These are phyloP conservation scores for Arthrocladium fulminans DNA, from an alignment of 2,329 filamentous ascomycete species.

Conservation along the genomic window DNA sequence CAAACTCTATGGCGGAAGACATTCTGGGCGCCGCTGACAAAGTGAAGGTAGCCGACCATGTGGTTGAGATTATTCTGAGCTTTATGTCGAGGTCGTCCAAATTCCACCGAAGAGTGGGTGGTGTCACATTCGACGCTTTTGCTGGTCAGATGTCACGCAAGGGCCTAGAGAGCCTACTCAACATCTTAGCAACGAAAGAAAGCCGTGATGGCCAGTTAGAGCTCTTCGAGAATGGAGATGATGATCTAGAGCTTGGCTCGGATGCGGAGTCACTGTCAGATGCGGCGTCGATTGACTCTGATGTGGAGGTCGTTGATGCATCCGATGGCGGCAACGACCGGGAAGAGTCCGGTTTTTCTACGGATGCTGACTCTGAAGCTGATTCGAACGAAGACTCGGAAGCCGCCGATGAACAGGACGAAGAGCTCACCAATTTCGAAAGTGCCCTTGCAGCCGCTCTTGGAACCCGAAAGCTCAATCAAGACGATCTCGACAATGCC, in stretches of 20 bases:
- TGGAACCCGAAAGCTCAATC: slow-evolving; percentile 54
- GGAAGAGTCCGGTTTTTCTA: slow-evolving; percentile 33
- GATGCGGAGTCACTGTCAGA: slow-evolving; percentile 39
- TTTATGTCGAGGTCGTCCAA: slow-evolving; percentile 79
- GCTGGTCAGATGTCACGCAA: slow-evolving; percentile 63
- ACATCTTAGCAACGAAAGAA: slow-evolving; percentile 67
- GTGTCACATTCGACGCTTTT: slow-evolving; percentile 81
- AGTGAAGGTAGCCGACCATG: slow-evolving; percentile 18
- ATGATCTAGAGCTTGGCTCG: slow-evolving; percentile 45
- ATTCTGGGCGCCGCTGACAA: slow-evolving; percentile 25
- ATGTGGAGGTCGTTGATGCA: slow-evolving; percentile 30
- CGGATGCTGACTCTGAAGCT: slow-evolving; percentile 26
- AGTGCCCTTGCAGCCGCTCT: slow-evolving; percentile 69
- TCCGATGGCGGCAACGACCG: slow-evolving; percentile 38
- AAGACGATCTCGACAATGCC: slow-evolving; percentile 47
- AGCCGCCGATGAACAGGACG: slow-evolving; percentile 30
- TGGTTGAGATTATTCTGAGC: slow-evolving; percentile 77
- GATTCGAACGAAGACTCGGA: slow-evolving; percentile 36
- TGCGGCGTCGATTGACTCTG: slow-evolving; percentile 31
- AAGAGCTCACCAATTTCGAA: slow-evolving; percentile 56
- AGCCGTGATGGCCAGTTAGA: slow-evolving; percentile 74
- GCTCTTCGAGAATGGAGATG: slow-evolving; percentile 66
- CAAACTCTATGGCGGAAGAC: slow-evolving; percentile 64
- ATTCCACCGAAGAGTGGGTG: slow-evolving; percentile 74
- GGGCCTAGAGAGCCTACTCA: slow-evolving; percentile 56